phyloP scores from a whole-genome alignment of 2,329 filamentous ascomycete genomes.

The Penicillium occitanis region DNA sequence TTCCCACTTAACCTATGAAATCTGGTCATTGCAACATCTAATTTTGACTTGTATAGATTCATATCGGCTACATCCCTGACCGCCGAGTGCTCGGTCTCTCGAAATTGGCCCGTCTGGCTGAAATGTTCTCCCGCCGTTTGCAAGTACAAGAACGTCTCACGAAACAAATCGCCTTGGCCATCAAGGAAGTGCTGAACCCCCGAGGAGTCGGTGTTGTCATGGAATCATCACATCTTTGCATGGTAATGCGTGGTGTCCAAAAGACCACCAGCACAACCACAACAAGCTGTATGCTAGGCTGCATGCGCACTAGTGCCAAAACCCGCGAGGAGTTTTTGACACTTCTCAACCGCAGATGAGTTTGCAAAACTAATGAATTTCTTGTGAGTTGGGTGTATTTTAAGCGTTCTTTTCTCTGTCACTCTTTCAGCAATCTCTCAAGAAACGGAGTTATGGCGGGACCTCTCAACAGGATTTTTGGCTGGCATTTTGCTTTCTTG shows the following conservation, averaged over 20 bases:
- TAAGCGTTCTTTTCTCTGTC: slow-evolving; percentile 10
- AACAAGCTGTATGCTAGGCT: slow-evolving; percentile 96
- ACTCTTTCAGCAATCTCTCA: neutral
- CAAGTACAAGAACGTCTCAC: slow-evolving; percentile 97
- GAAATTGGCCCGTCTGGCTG: slow-evolving; percentile 90
- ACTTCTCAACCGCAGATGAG: slow-evolving; percentile 61
- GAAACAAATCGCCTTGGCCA: slow-evolving; percentile 90
- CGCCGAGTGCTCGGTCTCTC: slow-evolving; percentile 91
- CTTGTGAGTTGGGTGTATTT: slow-evolving; percentile 7
- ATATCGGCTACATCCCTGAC: slow-evolving; percentile 95
- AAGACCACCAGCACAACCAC: slow-evolving; percentile 86
- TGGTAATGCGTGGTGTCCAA: slow-evolving; percentile 98
- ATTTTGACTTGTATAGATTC: slow-evolving; percentile 67
- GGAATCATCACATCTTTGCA: slow-evolving; percentile 94
- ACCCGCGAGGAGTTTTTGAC: slow-evolving; percentile 94
- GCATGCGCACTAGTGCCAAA: slow-evolving; percentile 88
- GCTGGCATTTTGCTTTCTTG: slow-evolving; percentile 13
- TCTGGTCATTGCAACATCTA: neutral
- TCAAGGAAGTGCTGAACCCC: slow-evolving; percentile 88
- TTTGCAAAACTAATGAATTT: neutral
- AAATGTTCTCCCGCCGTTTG: slow-evolving; percentile 91
- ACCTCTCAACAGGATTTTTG: slow-evolving; percentile 44
- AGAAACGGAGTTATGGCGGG: slow-evolving; percentile 37
- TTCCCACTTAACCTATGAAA: slow-evolving; percentile 16
- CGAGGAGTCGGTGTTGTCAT: slow-evolving; percentile 96